These are phyloP conservation scores for Lanmaoa pseudosensibilis DNA, from an alignment of 768 basidiomycete genomes.

Conservation along the genomic window DNA sequence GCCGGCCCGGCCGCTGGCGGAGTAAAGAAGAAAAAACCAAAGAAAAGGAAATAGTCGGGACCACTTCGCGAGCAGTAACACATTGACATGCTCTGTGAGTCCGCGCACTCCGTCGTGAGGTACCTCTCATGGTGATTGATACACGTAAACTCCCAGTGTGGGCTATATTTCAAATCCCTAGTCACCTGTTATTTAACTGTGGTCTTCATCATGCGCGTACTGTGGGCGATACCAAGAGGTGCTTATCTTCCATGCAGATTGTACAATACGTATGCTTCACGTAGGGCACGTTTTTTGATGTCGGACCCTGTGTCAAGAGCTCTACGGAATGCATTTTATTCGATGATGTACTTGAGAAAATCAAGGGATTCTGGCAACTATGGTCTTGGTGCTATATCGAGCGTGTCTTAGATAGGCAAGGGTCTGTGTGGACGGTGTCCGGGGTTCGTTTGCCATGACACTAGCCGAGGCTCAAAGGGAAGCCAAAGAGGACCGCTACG, in stretches of 20 bases:
- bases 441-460: slow-evolving; percentile 19
- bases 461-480: slow-evolving; percentile 6
- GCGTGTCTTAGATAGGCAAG: not conserved
- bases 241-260: not conserved
- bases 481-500: not conserved
- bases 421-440: slow-evolving; percentile 15
- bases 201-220: not conserved
- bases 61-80: slow-evolving; percentile 1
- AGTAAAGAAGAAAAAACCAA: slow-evolving; percentile 80
- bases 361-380: not conserved
- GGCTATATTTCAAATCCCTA: slow-evolving; percentile 1
- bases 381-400: not conserved
- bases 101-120: not conserved
- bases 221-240: not conserved
- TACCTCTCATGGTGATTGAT: slow-evolving; percentile 1
- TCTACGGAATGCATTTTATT: not conserved
- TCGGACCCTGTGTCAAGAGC: not conserved
- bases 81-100: slow-evolving; percentile 14
- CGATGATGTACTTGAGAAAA: not conserved
- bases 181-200: slow-evolving; percentile 7
- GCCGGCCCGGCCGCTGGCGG: slow-evolving; percentile 50
- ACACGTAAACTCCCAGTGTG: not conserved
- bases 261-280: not conserved
- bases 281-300: not conserved
- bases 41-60: slow-evolving; percentile 65